Conservation (phyloP, 2,329 filamentous ascomycete genomes). For the Geosmithia flava region DNA sequence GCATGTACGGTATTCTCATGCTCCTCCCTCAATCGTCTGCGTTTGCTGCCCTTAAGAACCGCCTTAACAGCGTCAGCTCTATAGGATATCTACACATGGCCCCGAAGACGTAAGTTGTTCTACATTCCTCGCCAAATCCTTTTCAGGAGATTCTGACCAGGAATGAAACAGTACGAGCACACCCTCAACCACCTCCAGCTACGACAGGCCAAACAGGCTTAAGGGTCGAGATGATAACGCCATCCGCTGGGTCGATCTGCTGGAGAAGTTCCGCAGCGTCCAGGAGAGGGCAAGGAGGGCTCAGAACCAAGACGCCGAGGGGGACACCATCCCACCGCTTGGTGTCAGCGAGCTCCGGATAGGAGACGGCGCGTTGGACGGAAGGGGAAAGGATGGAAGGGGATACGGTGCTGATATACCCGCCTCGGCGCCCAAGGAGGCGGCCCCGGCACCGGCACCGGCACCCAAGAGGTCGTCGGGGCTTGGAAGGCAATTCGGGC, state of each 20-base stretch:
- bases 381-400: constrained; percentile 27
- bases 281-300: constrained; percentile 74
- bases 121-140: neutral
- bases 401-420: constrained; percentile 15
- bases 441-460: constrained; percentile 26
- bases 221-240: constrained; percentile 70
- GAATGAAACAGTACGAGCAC: constrained; percentile 26
- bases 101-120: constrained; percentile 54
- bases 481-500: constrained; percentile 55
- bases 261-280: constrained; percentile 88
- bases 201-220: constrained; percentile 65
- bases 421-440: constrained; percentile 35
- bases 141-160: neutral
- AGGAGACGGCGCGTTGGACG: constrained; percentile 25
- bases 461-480: constrained; percentile 48
- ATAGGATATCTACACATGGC: constrained; percentile 89
- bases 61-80: constrained; percentile 90
- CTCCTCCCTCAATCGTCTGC: constrained; percentile 95
- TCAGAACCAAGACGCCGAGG: constrained; percentile 44
- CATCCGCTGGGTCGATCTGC: constrained; percentile 83
- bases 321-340: constrained; percentile 33
- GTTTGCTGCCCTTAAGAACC: constrained; percentile 92
- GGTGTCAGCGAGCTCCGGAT: constrained; percentile 28
- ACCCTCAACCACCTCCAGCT: constrained; percentile 39
- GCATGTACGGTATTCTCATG: constrained; percentile 94